Percentiles rank a stretch among this genome's conserved stretches.
These are phyloP conservation scores for Malus fusca DNA, from an alignment of 306 rosid genomes.

Conservation along the genomic window DNA sequence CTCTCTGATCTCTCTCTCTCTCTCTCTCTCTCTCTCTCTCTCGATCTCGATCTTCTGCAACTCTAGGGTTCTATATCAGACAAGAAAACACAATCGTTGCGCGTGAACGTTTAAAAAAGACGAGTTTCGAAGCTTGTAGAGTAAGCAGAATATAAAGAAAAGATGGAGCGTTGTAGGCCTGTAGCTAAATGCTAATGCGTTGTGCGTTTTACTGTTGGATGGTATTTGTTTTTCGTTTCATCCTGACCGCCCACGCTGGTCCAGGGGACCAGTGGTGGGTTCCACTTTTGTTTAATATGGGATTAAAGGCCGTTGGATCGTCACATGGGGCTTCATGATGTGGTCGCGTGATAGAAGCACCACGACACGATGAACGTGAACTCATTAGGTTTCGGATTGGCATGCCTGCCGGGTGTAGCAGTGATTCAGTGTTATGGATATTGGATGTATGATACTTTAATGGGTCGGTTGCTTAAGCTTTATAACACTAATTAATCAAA, in stretches of 20 bases:
- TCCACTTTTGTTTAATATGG: background rate
- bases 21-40: background rate
- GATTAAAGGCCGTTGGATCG: background rate
- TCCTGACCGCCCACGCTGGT: conserved; percentile 1
- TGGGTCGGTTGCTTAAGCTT: background rate
- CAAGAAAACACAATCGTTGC: background rate
- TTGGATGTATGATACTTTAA: background rate
- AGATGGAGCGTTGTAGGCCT: background rate
- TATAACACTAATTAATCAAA: background rate
- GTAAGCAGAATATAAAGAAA: background rate
- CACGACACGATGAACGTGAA: background rate
- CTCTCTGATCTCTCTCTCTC: background rate
- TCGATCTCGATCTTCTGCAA: background rate
- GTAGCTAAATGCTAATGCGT: background rate
- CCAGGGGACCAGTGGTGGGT: background rate
- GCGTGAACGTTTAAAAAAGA: background rate
- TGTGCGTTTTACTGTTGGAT: background rate
- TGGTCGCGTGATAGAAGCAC: background rate
- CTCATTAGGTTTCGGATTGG: background rate
- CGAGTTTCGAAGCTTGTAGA: background rate
- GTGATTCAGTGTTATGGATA: background rate
- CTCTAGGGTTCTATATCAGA: background rate
- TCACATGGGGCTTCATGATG: background rate
- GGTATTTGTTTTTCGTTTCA: background rate
- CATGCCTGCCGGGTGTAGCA: background rate